Percentiles rank a stretch among this genome's conserved stretches.
Evolutionary conservation across 441 rosid species (phyloP).

Genomic region (Adansonia gregorii): DNA sequence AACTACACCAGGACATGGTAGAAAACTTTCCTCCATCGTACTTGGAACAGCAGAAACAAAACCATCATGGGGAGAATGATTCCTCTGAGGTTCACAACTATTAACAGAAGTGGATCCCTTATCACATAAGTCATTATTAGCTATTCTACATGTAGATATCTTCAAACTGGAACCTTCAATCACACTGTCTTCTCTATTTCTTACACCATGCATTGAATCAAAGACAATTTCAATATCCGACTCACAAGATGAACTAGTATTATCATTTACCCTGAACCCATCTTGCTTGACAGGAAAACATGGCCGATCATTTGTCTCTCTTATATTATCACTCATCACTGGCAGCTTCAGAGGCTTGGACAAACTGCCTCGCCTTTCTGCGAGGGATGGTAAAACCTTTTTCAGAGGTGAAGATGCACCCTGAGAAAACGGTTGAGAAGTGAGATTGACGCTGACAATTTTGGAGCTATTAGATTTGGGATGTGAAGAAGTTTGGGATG

Average conservation of each 20-base stretch:
- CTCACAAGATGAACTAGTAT: conserved; percentile 44
- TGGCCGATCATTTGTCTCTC: conserved; percentile 36
- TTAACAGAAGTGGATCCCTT: conserved; percentile 42
- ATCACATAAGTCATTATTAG: conserved; percentile 38
- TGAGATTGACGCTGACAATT: conserved; percentile 38
- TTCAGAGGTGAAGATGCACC: conserved; percentile 43
- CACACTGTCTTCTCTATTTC: conserved; percentile 44
- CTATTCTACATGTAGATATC: conserved; percentile 41
- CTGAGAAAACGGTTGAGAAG: conserved; percentile 39
- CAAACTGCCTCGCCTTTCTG: conserved; percentile 80
- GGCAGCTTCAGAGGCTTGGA: conserved; percentile 78
- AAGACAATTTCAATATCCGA: conserved; percentile 59
- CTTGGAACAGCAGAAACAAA: conserved; percentile 28
- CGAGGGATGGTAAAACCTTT: conserved; percentile 67
- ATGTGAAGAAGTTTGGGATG: conserved; percentile 49
- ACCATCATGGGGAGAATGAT: conserved; percentile 30
- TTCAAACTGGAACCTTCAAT: conserved; percentile 36
- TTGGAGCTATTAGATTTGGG: conserved; percentile 38
- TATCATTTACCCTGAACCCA: conserved; percentile 34
- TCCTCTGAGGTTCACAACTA: conserved; percentile 38
- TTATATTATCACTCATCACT: conserved; percentile 47
- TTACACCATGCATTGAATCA: conserved; percentile 46
- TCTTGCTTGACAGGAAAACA: conserved; percentile 39
- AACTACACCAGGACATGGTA: conserved; percentile 33
- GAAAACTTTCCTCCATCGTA: conserved; percentile 34